Evolutionary conservation across 1,284 basidiomycete genomes (phyloP), one percentile per base, ranked within the genome.

Genomic region (Rhodotorula glutinis): DNA sequence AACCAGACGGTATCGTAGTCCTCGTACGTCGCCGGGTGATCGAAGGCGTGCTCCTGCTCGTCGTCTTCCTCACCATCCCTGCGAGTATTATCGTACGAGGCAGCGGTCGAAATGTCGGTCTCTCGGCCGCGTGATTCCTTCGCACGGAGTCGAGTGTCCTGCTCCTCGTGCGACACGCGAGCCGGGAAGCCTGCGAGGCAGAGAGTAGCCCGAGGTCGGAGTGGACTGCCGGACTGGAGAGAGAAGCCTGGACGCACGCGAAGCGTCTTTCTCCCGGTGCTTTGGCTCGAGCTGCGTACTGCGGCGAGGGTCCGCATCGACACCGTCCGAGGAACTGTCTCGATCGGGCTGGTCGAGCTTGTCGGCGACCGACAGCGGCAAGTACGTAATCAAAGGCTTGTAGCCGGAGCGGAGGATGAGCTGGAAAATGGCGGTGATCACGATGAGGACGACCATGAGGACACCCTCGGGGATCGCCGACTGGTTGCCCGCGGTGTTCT

Each of bases 401-500:
- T 75, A 65, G 11, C 62, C 65, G 33, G 60, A 81, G 80, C 79
- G 66, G 76, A 74, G 75, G 70, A 62, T 69, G 78, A 80, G 59
- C 79, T 79, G 71, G 80, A 76, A 70, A 65, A 70, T 67, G 66
- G 72, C 75, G 5, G 92, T 95, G 70, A 91, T 74, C 19, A 86
- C 80, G 72, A 96, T 89, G 55, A 97, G 80, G 8, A 93, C 84
- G 47, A 96, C 78, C 88, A 91, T 92, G 67, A 96, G 79, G 38
- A 84, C 87, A 27, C 87, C 91, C 78, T 94, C 85, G 0, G 88
- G 83, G 0, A 90, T 70, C 0, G 89, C 85, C 25, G 83, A 83
- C 0, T 85, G 79, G 0, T 86, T 80, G 0, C 78, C 64, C 27
- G 85, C 79, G 23, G 79, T 74, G 70, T 91, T 79, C 57, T 81